Percentiles rank a stretch among this genome's conserved stretches.
Conservation (phyloP, 75 land plant genomes). For the Adiantum capillusveneris region DNA sequence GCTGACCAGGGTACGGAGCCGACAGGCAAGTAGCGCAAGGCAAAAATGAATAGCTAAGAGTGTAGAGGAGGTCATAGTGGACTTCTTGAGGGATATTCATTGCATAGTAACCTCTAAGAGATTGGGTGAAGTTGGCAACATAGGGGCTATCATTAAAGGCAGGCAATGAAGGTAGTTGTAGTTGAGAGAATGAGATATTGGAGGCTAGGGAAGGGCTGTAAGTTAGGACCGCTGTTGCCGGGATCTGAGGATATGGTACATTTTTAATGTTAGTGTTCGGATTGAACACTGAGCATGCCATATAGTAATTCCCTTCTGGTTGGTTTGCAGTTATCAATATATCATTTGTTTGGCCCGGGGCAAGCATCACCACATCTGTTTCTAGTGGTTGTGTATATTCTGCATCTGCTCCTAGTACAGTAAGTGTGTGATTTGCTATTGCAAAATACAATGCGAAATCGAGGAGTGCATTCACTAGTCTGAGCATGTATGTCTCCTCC, state of each 20-base stretch:
- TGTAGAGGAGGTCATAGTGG: slow-evolving; percentile 16
- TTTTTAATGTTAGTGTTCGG: slow-evolving; percentile 5
- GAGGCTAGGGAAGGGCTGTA: slow-evolving; percentile 7
- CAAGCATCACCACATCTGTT: too few species aligned
- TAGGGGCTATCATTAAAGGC: slow-evolving; percentile 38
- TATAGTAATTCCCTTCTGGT: too few species aligned
- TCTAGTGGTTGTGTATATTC: too few species aligned
- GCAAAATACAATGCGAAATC: too few species aligned
- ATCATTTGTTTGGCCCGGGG: too few species aligned
- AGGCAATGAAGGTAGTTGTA: slow-evolving; percentile 32
- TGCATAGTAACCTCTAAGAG: slow-evolving; percentile 15
- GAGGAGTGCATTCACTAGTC: too few species aligned
- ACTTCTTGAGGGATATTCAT: slow-evolving; percentile 19
- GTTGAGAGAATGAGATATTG: slow-evolving; percentile 5
- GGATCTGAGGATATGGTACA: slow-evolving; percentile 21
- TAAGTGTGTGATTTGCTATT: too few species aligned
- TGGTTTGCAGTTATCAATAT: too few species aligned
- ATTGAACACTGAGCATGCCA: slow-evolving; percentile 29
- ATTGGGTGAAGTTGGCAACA: slow-evolving; percentile 20
- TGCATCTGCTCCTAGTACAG: too few species aligned
- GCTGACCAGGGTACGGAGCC: slow-evolving; percentile 7
- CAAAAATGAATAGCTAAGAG: slow-evolving; percentile 17
- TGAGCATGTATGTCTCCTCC: too few species aligned
- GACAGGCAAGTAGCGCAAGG: slow-evolving; percentile 8
- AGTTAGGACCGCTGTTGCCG: slow-evolving; percentile 28